phyloP scores from a whole-genome alignment of 345 rosid genomes.

The Salix viminalis region DNA sequence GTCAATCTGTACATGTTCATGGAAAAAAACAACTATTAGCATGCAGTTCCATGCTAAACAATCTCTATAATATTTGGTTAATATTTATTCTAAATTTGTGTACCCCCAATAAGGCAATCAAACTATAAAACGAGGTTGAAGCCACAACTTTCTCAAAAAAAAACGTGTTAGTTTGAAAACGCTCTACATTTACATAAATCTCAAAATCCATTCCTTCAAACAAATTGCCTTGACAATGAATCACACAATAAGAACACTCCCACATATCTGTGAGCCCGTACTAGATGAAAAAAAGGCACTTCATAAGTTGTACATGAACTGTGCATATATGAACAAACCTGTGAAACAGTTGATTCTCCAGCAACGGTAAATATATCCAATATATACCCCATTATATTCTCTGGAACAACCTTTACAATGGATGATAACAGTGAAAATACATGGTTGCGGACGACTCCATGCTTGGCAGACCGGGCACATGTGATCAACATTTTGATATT shows the following conservation, averaged over 20 bases:
- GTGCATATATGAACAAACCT: slow-evolving; percentile 51
- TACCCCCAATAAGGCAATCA: too few relatives aligned
- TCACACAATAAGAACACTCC: not conserved
- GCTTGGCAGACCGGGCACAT: slow-evolving; percentile 53
- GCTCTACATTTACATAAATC: not conserved
- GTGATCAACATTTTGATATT: slow-evolving; percentile 57
- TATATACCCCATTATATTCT: slow-evolving; percentile 56
- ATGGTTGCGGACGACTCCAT: slow-evolving; percentile 60
- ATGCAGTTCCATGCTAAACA: not conserved
- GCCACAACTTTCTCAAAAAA: too few relatives aligned
- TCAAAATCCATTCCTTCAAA: not conserved
- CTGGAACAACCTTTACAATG: slow-evolving; percentile 58
- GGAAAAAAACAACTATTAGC: not conserved
- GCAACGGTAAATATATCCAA: slow-evolving; percentile 56
- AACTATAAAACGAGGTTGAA: too few relatives aligned
- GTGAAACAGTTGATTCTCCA: slow-evolving; percentile 74
- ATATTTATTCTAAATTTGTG: too few relatives aligned
- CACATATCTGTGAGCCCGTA: not conserved
- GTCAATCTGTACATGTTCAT: slow-evolving; percentile 48
- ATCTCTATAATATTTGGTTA: too few relatives aligned
- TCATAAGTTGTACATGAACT: slow-evolving; percentile 1
- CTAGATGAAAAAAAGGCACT: not conserved
- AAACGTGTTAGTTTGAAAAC: too few relatives aligned
- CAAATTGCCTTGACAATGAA: not conserved
- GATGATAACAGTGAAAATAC: slow-evolving; percentile 59